These are phyloP conservation scores for Quercus robur DNA, from an alignment of 306 rosid species.

Conservation along the genomic window DNA sequence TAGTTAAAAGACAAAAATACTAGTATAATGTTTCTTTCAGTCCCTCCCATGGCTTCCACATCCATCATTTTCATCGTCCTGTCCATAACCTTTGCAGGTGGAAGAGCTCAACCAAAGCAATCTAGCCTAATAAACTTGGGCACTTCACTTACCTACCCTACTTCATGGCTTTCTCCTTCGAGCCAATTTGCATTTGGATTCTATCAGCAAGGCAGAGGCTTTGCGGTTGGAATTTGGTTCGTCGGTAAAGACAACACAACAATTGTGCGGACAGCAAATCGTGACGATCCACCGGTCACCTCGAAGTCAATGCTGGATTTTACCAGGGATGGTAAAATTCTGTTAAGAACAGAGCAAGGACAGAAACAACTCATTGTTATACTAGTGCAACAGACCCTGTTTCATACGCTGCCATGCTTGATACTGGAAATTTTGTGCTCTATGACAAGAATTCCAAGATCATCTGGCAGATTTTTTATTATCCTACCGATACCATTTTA, in stretches of 20 bases:
- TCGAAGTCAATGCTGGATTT: neutral
- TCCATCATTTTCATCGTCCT: neutral
- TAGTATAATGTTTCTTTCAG: neutral
- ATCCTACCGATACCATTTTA: too few relatives aligned
- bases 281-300: neutral
- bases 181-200: neutral
- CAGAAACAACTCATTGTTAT: too few relatives aligned
- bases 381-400: too few relatives aligned
- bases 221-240: neutral
- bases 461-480: too few relatives aligned
- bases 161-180: neutral
- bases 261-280: neutral
- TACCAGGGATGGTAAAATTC: neutral
- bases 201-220: neutral
- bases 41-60: neutral
- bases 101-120: neutral
- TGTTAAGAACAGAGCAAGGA: neutral
- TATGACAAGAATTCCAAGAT: too few relatives aligned
- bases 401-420: too few relatives aligned
- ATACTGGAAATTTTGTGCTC: too few relatives aligned
- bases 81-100: neutral
- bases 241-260: rapidly evolving
- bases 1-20: too few relatives aligned
- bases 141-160: neutral
- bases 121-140: neutral